phyloP scores from a whole-genome alignment of 2,329 filamentous ascomycete species.

The Emmonsia crescens region DNA sequence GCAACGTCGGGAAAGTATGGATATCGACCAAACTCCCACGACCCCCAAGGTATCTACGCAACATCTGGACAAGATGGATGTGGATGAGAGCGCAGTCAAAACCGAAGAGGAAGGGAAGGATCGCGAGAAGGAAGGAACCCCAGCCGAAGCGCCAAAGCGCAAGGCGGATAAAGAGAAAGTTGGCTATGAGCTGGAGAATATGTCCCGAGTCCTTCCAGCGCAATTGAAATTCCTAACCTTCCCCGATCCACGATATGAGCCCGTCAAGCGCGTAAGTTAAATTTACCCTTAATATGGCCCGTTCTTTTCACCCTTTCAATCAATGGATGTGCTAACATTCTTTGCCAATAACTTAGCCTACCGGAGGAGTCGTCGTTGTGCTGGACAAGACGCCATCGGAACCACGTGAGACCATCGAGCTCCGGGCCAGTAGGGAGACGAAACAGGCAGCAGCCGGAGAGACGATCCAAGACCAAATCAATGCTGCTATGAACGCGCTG shows the following conservation, averaged over 20 bases:
- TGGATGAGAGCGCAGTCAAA: constrained; percentile 44
- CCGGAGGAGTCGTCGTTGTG: constrained; percentile 85
- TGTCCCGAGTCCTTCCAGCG: constrained; percentile 83
- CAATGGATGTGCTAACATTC: not conserved
- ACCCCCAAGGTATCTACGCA: constrained; percentile 55
- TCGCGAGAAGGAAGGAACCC: constrained; percentile 51
- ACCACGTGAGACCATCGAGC: constrained; percentile 69
- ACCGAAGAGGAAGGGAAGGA: constrained; percentile 50
- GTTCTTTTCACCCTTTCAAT: not conserved
- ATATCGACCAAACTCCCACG: constrained; percentile 69
- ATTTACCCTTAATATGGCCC: not conserved
- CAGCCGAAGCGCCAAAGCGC: constrained; percentile 61
- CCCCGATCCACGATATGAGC: constrained; percentile 79
- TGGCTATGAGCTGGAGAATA: constrained; percentile 91
- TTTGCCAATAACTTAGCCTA: constrained; percentile 50
- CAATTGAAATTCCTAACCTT: constrained; percentile 97
- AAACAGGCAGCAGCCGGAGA: constrained; percentile 30
- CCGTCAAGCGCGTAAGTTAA: constrained; percentile 69
- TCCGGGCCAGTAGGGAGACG: constrained; percentile 71
- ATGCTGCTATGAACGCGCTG: constrained; percentile 27
- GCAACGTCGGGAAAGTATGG: constrained; percentile 86
- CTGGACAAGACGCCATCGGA: constrained; percentile 72
- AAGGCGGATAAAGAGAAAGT: constrained; percentile 93
- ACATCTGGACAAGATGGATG: constrained; percentile 76
- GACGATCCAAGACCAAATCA: constrained; percentile 36